Evolutionary conservation across 208 protist species (phyloP).

Genomic region (Crithidia sp.): DNA sequence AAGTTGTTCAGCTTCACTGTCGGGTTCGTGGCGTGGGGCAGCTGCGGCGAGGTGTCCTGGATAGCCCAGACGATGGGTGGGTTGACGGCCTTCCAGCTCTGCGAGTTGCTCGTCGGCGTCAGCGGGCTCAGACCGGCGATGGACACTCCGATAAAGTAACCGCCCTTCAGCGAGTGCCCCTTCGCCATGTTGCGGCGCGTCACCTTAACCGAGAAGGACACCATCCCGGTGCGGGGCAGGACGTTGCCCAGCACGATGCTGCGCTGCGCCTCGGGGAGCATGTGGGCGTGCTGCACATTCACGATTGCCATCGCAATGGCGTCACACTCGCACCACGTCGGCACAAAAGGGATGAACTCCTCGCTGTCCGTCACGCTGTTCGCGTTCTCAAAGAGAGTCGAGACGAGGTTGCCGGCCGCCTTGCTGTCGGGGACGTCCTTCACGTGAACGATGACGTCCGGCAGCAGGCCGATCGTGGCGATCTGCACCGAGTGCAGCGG

Average conservation of each 20-base stretch:
- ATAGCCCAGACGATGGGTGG: slow-evolving; percentile 91
- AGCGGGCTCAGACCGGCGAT: slow-evolving; percentile 68
- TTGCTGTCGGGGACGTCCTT: slow-evolving; percentile 48
- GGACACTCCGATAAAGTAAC: slow-evolving; percentile 89
- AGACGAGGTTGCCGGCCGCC: slow-evolving; percentile 57
- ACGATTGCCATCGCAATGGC: slow-evolving; percentile 74
- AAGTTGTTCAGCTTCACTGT: slow-evolving; percentile 91
- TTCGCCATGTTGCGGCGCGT: slow-evolving; percentile 78
- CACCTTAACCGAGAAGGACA: slow-evolving; percentile 87
- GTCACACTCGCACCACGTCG: slow-evolving; percentile 85
- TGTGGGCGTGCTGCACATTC: slow-evolving; percentile 71
- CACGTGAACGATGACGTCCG: slow-evolving; percentile 83
- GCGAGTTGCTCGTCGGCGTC: slow-evolving; percentile 80
- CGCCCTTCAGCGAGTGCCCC: slow-evolving; percentile 89
- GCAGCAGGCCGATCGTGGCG: slow-evolving; percentile 77
- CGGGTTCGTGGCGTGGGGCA: slow-evolving; percentile 89
- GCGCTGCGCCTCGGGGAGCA: slow-evolving; percentile 83
- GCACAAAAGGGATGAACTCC: slow-evolving; percentile 71
- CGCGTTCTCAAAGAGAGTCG: slow-evolving; percentile 82
- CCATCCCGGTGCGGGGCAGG: slow-evolving; percentile 77
- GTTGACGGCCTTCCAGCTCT: slow-evolving; percentile 88
- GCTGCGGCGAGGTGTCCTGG: slow-evolving; percentile 90
- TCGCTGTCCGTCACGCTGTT: slow-evolving; percentile 37
- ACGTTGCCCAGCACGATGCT: slow-evolving; percentile 86
- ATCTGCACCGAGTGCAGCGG: slow-evolving; percentile 87